phyloP scores from a whole-genome alignment of 2,329 filamentous ascomycete genomes.

The Biscogniauxia marginata region DNA sequence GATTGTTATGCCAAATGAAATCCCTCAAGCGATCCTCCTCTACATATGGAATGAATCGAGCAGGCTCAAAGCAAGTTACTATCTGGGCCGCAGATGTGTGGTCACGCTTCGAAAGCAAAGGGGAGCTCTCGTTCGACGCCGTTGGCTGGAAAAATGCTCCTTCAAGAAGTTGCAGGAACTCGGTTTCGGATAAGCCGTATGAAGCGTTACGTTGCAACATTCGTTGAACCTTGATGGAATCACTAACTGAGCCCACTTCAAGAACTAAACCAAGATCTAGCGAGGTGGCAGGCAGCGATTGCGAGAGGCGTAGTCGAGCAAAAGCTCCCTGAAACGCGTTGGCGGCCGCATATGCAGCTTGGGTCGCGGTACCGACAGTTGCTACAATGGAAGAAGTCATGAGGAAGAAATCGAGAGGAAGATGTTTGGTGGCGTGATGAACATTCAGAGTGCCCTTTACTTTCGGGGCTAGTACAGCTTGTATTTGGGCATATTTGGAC shows the following conservation, averaged over 20 bases:
- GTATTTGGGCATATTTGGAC: constrained; percentile 1
- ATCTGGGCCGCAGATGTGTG: constrained; percentile 1
- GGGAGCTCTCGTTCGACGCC: neutral
- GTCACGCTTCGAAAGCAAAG: neutral
- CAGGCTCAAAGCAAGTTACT: constrained; percentile 7
- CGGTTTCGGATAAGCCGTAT: constrained; percentile 4
- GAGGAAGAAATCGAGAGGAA: constrained; percentile 13
- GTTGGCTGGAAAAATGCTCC: constrained; percentile 2
- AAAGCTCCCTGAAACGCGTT: constrained; percentile 12
- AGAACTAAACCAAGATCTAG: constrained; percentile 7
- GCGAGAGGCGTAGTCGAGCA: neutral
- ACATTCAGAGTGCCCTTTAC: constrained; percentile 8
- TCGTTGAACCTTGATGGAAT: neutral
- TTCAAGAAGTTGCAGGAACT: constrained; percentile 10
- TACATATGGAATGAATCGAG: constrained; percentile 1
- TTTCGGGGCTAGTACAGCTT: constrained; percentile 7
- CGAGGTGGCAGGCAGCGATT: constrained; percentile 1
- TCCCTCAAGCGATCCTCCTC: constrained; percentile 1
- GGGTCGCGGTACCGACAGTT: constrained; percentile 15
- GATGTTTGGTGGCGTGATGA: constrained; percentile 3
- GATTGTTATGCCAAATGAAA: constrained; percentile 6
- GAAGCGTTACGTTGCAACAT: constrained; percentile 7
- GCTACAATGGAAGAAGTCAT: constrained; percentile 6
- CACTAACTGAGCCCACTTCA: constrained; percentile 7
- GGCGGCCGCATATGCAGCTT: constrained; percentile 5